Evolutionary conservation across 805 yeast genomes (phyloP).

Genomic region (Torulaspora microellipsoides): DNA sequence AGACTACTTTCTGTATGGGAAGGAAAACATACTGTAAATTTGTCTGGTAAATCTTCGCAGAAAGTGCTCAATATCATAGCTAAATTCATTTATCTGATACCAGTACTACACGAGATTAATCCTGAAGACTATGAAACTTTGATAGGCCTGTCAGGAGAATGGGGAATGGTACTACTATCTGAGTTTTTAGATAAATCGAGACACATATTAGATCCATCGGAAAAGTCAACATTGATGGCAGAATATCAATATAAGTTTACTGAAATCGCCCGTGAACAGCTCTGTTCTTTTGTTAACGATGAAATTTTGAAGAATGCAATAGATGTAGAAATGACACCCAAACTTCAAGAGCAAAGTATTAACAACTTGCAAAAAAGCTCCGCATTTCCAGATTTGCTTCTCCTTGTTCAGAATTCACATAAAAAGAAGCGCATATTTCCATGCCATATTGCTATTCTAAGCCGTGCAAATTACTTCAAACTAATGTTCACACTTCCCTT

Average conservation of each 20-base stretch:
- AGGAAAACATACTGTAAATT: slow-evolving; percentile 14
- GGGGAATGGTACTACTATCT: slow-evolving; percentile 37
- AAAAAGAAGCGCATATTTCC: slow-evolving; percentile 45
- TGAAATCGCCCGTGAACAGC: slow-evolving; percentile 26
- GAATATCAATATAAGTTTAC: slow-evolving; percentile 33
- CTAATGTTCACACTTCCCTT: slow-evolving; percentile 56
- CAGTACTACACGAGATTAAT: slow-evolving; percentile 38
- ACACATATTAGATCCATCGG: slow-evolving; percentile 28
- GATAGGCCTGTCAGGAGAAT: slow-evolving; percentile 31
- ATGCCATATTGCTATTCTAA: slow-evolving; percentile 55
- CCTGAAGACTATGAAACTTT: slow-evolving; percentile 30
- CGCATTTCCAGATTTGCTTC: slow-evolving; percentile 45
- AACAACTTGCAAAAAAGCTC: background rate
- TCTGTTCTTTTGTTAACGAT: slow-evolving; percentile 23
- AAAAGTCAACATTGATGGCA: slow-evolving; percentile 33
- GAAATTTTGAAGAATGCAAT: slow-evolving; percentile 16
- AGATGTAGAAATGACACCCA: background rate
- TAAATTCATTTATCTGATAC: slow-evolving; percentile 37
- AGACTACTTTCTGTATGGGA: slow-evolving; percentile 27
- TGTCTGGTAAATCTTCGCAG: slow-evolving; percentile 17
- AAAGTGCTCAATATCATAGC: slow-evolving; percentile 25
- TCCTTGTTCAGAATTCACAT: slow-evolving; percentile 35
- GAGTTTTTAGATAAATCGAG: slow-evolving; percentile 34
- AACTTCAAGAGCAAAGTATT: background rate
- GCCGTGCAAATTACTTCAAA: slow-evolving; percentile 59